These are phyloP conservation scores for Adansonia madagascariensis DNA, from an alignment of 441 rosid species.

Conservation along the genomic window DNA sequence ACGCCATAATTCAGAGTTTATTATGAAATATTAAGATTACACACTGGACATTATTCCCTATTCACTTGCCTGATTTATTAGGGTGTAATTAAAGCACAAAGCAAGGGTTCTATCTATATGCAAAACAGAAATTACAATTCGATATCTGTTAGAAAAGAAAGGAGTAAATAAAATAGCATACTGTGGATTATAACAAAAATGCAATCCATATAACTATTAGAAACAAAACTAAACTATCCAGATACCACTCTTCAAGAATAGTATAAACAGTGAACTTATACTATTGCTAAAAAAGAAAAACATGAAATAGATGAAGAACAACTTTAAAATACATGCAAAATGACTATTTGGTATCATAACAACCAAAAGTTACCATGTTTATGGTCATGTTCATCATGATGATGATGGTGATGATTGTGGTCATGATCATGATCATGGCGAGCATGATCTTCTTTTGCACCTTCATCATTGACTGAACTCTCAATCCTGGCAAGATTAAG, in stretches of 20 bases:
- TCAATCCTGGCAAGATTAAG: constrained; percentile 63
- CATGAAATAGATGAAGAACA: neutral
- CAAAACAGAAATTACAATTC: neutral
- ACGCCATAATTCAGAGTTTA: neutral
- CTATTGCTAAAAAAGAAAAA: neutral
- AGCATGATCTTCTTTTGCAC: constrained; percentile 49
- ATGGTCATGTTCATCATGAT: constrained; percentile 61
- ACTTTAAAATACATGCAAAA: constrained; percentile 21
- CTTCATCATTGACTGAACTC: constrained; percentile 67
- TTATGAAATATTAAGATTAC: neutral
- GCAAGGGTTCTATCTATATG: neutral
- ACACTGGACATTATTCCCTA: neutral
- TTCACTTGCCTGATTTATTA: neutral
- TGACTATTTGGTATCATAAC: constrained; percentile 28
- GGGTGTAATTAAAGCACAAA: neutral
- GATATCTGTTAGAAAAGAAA: neutral
- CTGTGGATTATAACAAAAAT: neutral
- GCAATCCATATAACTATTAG: neutral
- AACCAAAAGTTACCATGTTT: constrained; percentile 50
- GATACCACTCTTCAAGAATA: neutral
- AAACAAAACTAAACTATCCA: neutral
- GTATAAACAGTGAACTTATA: neutral
- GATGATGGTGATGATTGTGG: constrained; percentile 50
- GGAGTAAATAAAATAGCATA: neutral
- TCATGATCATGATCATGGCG: constrained; percentile 39